Evolutionary conservation across 2,329 filamentous ascomycete genomes (phyloP).

Genomic region (Pyrenophora teres): DNA sequence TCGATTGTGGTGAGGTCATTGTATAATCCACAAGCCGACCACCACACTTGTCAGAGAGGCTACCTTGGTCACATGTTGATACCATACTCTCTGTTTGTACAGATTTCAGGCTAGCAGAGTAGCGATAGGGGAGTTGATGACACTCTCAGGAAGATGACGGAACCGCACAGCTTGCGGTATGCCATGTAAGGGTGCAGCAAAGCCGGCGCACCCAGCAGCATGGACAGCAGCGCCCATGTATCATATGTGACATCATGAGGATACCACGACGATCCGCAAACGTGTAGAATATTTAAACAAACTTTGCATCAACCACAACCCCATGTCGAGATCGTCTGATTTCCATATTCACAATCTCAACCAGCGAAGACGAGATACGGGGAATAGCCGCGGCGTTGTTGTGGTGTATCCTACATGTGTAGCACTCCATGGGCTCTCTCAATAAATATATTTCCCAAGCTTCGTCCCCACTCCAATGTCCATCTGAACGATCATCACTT

Average conservation of each 20-base stretch:
- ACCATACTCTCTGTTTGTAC: conserved; percentile 24
- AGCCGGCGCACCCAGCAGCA: conserved; percentile 4
- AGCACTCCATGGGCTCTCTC: too few relatives aligned
- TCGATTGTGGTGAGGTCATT: conserved; percentile 63
- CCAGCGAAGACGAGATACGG: too few relatives aligned
- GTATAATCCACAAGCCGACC: conserved; percentile 32
- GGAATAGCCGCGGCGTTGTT: too few relatives aligned
- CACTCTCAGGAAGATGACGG: conserved; percentile 3
- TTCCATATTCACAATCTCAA: not conserved
- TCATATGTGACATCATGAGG: conserved; percentile 26
- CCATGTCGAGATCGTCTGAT: too few relatives aligned
- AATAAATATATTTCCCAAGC: too few relatives aligned
- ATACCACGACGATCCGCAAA: conserved; percentile 13
- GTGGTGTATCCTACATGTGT: too few relatives aligned
- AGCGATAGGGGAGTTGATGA: not conserved
- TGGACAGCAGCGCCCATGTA: conserved; percentile 17
- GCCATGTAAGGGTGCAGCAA: not conserved
- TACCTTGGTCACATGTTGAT: conserved; percentile 13
- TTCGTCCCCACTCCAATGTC: too few relatives aligned
- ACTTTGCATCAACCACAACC: conserved; percentile 8
- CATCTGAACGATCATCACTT: too few relatives aligned
- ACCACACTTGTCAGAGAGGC: conserved; percentile 21
- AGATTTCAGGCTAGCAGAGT: conserved; percentile 7
- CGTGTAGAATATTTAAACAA: conserved; percentile 18
- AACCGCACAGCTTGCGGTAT: not conserved